Conservation (phyloP, 139 green algal species). For the Deuterostichococcus epilithicus region DNA sequence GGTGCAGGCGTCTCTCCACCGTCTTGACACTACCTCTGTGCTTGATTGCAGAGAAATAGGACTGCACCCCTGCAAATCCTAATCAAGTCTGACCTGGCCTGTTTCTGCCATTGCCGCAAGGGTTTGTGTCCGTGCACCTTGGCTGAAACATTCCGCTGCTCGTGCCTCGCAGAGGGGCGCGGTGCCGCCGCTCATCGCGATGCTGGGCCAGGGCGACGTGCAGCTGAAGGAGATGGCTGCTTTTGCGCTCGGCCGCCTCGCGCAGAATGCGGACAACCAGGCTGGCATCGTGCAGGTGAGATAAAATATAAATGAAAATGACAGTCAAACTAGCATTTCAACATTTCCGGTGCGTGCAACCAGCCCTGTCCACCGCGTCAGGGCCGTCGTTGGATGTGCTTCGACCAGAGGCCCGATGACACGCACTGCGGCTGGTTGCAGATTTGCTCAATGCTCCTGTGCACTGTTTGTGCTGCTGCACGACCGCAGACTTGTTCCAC, state of each 20-base stretch:
- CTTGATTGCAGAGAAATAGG: background rate
- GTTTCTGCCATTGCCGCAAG: no score
- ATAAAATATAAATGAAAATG: no score
- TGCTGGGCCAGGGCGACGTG: constrained; percentile 74
- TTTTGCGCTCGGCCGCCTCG: constrained; percentile 93
- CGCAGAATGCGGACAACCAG: constrained; percentile 94
- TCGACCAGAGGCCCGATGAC: no score
- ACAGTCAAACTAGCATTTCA: no score
- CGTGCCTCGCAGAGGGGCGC: constrained; percentile 94
- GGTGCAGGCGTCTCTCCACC: background rate
- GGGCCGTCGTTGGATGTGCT: no score
- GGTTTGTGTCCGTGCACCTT: no score
- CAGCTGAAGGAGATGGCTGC: constrained; percentile 95
- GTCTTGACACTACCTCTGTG: background rate
- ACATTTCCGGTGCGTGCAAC: no score
- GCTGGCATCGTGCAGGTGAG: constrained; percentile 29
- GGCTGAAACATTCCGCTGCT: no score
- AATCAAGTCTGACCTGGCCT: no score
- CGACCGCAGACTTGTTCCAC: background rate
- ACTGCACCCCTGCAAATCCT: no score
- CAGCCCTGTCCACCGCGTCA: no score
- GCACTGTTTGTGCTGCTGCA: background rate
- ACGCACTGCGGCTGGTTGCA: no score
- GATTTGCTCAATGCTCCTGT: background rate
- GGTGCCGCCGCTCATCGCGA: constrained; percentile 88